Base-by-base conservation (phyloP, 805 yeast genomes). In the Saccharomyces mikatae region DNA sequence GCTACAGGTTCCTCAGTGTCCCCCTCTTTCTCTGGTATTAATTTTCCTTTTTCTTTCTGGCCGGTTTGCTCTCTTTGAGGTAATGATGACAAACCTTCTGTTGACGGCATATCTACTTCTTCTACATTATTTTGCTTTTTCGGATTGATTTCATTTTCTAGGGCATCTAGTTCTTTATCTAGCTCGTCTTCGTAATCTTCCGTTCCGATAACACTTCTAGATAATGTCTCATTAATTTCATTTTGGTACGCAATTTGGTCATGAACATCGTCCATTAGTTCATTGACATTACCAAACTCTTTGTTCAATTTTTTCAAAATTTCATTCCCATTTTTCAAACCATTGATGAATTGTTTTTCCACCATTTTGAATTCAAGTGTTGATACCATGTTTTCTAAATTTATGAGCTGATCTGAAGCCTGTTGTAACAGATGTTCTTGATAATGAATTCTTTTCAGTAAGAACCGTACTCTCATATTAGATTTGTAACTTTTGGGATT, bases 281-380 rank as follows among this genome's bases (percentile, higher is more conserved):
- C 79, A 60, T 91, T 97, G n/a, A 90, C 86, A 61, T 81, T 80
- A 36, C 81, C 82, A 80, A 91, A 80, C 62, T 92, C 97, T 49
- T 74, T 72, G 68, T 94, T 94, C 56, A 94, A 75, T 60, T 81
- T 82, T 59, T 80, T 84, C 60, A 94, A 77, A 11, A 89, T 88
- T 51, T 77, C 72, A 64, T 87, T 90, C 26, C 99, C 98, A 59
- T 86, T 84, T 60, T 83, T 77, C 30, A 94, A 73, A 0, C 97
- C 97, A 55, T 79, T 79, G 3, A 91, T 60, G 46, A 94, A 90
- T 62, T 90, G 96, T 58, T 83, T 82, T 66, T 94, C 98, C 31
- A 94, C 83, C 55, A 89, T 72, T 63, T 96, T 92, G 72, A 89
- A 90, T 70, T 94, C 98, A 41, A 94, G 86, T 9, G 84, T 84